Base-by-base conservation (phyloP, 129 eudicot genomes). In the Saussurea involucrata region DNA sequence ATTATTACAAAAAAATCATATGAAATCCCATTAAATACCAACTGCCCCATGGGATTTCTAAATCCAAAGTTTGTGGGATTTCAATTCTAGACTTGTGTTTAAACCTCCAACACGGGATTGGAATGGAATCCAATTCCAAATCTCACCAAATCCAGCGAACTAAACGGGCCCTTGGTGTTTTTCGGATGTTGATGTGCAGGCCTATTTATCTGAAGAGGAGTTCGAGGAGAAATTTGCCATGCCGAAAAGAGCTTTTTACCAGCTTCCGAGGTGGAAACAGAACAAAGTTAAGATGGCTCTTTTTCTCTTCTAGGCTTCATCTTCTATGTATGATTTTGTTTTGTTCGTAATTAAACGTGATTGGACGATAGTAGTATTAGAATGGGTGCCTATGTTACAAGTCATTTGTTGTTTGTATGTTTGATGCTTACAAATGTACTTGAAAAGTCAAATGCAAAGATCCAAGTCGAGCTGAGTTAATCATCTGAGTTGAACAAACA, bases 231-330 rank as follows among this genome's bases (percentile, higher is more conserved):
- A 87, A 63, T 87, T 90, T 11, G 44, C 71, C 11, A 87, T 90
- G 88, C 1, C 87, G 1, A 87, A 76, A 80, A 73, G 44, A 24
- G 70, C 72, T 18, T 90, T 90, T 75, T 87, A 85, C 74, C 81
- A 85, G 82, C 86, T 87, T 74, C 96, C 96, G 2, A 90, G 89
- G 77, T 90, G 96, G 96, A 90, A 77, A 79, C 96, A 81, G 75
- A 83, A 87, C 81, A 90, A 90, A 85, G 85, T 87, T 20, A 90
- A 90, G 82, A 85, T 85, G 89, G 65, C 90, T 9, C 88, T 87
- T 53, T 70, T 68, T 66, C 85, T 90, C 44, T 90, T 90, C 88
- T 90, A 84, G 72, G 71, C 61, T 72, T 74, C 66, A 49, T 53
- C 22, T 24, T 66, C 67, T 57, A 18, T 74, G 25, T 79, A 68